phyloP scores from a whole-genome alignment of 345 rosid species.

The Hypericum androsaemum region DNA sequence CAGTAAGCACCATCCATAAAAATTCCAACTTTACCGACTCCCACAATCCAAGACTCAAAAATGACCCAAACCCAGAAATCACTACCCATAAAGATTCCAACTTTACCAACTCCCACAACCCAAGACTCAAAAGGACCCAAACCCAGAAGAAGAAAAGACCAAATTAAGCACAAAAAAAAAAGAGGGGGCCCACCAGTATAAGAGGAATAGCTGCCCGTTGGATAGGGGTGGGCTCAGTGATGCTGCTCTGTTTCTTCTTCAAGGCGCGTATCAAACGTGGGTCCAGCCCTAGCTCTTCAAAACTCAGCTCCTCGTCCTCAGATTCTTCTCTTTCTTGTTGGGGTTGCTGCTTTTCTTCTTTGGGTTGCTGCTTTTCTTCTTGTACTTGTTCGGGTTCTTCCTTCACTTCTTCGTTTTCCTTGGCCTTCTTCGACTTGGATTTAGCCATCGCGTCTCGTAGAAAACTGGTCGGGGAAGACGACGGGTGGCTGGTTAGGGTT shows the following conservation, averaged over 20 bases:
- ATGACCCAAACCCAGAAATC: too few species aligned
- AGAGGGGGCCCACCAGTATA: constrained; percentile 38
- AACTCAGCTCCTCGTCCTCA: constrained; percentile 37
- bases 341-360: constrained; percentile 8
- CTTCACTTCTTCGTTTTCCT: constrained; percentile 3
- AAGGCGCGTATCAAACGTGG: constrained; percentile 69
- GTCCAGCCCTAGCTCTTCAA: constrained; percentile 71
- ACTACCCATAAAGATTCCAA: too few species aligned
- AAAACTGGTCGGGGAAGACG: too few species aligned
- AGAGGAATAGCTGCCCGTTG: constrained; percentile 58
- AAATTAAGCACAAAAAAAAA: neutral
- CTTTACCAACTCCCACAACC: too few species aligned
- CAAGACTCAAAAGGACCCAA: neutral
- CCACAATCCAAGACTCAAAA: too few species aligned
- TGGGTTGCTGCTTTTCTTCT: constrained; percentile 11
- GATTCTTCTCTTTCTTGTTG: too few species aligned
- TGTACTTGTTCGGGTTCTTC: constrained; percentile 5
- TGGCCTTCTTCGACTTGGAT: constrained; percentile 13
- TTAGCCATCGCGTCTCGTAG: too few species aligned
- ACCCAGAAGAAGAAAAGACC: neutral
- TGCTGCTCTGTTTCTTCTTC: constrained; percentile 41
- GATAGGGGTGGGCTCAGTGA: constrained; percentile 66
- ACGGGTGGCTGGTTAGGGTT: too few species aligned
- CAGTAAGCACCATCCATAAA: too few species aligned
- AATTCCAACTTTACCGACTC: too few species aligned